Percentiles rank a stretch among this genome's conserved stretches.
Conservation (phyloP, 306 rosid genomes). For the Rubus idaeus region DNA sequence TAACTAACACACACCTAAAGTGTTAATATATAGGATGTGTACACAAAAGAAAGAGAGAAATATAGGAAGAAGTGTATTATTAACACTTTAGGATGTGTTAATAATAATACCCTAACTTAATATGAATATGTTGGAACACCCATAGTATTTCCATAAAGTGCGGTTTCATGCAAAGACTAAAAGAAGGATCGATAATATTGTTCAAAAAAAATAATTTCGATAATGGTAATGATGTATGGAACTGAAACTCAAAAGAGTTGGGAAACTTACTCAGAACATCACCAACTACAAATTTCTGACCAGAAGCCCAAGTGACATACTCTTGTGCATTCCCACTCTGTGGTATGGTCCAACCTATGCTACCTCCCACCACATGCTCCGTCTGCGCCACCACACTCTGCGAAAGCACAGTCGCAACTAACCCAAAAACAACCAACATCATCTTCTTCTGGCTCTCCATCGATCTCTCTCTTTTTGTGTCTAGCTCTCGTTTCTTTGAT, state of each 20-base stretch:
- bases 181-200: not conserved
- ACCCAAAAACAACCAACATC: not conserved
- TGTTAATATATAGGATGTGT: too few relatives aligned
- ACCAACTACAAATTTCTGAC: slow-evolving; percentile 23
- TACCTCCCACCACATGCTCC: slow-evolving; percentile 39
- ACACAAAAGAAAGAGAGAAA: too few relatives aligned
- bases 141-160: too few relatives aligned
- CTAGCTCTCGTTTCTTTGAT: too few relatives aligned
- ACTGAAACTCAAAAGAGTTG: not conserved
- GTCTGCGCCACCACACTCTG: slow-evolving; percentile 26
- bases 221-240: not conserved
- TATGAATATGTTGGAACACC: too few relatives aligned
- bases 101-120: too few relatives aligned
- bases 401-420: slow-evolving; percentile 19
- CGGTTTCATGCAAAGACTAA: too few relatives aligned
- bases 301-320: slow-evolving; percentile 39
- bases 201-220: too few relatives aligned
- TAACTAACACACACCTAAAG: too few relatives aligned
- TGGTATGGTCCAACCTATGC: slow-evolving; percentile 38
- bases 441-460: slow-evolving; percentile 4
- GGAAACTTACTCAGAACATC: slow-evolving; percentile 35
- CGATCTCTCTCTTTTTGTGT: not conserved
- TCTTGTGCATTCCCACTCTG: not conserved
- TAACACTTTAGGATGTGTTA: too few relatives aligned
- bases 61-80: too few relatives aligned